Percentiles rank a stretch among this genome's conserved stretches.
Conservation (phyloP, 129 eudicot genomes). For the Centrapalus pauciflorus region DNA sequence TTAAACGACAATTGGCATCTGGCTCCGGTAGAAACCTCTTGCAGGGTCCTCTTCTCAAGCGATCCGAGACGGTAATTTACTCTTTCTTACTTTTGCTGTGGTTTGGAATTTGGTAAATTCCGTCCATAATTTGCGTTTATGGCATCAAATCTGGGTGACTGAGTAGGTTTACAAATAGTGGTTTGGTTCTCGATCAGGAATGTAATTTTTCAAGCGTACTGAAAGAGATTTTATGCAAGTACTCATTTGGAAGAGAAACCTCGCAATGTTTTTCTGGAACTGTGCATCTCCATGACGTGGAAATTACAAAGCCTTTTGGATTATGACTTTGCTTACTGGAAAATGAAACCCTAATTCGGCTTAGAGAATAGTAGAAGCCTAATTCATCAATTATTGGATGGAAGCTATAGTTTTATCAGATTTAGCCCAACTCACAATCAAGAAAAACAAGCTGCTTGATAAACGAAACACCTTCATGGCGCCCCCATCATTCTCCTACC, state of each 20-base stretch:
- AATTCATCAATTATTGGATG: background rate
- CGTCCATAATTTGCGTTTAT: background rate
- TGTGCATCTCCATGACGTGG: background rate
- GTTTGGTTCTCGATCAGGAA: background rate
- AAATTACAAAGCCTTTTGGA: background rate
- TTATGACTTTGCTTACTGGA: background rate
- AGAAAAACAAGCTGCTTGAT: background rate
- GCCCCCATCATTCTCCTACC: background rate
- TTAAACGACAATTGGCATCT: slow-evolving; percentile 80
- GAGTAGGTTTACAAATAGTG: slow-evolving; percentile 1
- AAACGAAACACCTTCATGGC: background rate
- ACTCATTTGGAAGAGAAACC: background rate
- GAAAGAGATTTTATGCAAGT: slow-evolving; percentile 5
- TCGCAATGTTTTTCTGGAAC: background rate
- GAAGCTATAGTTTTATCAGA: background rate
- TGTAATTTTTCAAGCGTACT: slow-evolving; percentile 1
- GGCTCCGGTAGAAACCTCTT: slow-evolving; percentile 72
- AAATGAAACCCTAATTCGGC: slow-evolving; percentile 11
- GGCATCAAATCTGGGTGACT: slow-evolving; percentile 9
- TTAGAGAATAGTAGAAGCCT: slow-evolving; percentile 1
- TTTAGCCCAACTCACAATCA: background rate
- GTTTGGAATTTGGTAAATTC: slow-evolving; percentile 5
- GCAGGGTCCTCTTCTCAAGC: slow-evolving; percentile 96
- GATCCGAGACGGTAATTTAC: slow-evolving; percentile 85
- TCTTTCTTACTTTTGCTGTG: background rate